Evolutionary conservation across 495 filamentous ascomycete species (phyloP), one percentile per base, ranked within the genome.

Genomic region (Penicillium mononematosum): DNA sequence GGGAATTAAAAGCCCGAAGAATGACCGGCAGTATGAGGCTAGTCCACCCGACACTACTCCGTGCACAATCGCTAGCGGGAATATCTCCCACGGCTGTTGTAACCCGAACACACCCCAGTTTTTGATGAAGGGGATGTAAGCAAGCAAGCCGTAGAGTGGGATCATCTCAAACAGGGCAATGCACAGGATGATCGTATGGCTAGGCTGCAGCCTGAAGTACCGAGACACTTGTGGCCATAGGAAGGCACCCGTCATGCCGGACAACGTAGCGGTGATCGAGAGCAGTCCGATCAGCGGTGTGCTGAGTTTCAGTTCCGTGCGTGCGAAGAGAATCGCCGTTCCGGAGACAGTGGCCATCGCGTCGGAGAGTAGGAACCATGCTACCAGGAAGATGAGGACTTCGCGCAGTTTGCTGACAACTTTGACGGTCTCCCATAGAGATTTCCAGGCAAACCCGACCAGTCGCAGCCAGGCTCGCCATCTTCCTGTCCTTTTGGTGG

Each of bases 31-130:
- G 70, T 96, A 96, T 12, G 86, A 87, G 46, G 85, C 85, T 25
- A 96, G 71, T 0, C 92, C 92, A 1, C 92, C 92, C 5, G 92
- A 82, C 1, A 96, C 91, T 44, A 96, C 80, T 0, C 92, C 92
- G 59, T 95, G 95, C 20, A 96, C 78, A 16, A 87, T 83, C 0
- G 85, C 92, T 0, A 96, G 74, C 0, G 90, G 88, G 68, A 92
- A 96, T 81, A 96, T 94, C 70, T 96, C 92, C 89, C 90, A 93
- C 32, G 85, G 87, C 70, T 89, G 84, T 64, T 95, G 90, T 36
- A 96, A 78, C 0, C 92, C 92, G 7, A 90, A 76, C 0, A 90
- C 83, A 4, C 90, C 91, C 77, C 84, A 85, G 17, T 76, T 77
- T 57, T 81, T 75, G 38, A 96, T 78, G 5, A 89, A 80, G 0